Evolutionary conservation across 2,329 filamentous ascomycete species (phyloP), one percentile per base, ranked within the genome.

Genomic region (Geosmithia flava): DNA sequence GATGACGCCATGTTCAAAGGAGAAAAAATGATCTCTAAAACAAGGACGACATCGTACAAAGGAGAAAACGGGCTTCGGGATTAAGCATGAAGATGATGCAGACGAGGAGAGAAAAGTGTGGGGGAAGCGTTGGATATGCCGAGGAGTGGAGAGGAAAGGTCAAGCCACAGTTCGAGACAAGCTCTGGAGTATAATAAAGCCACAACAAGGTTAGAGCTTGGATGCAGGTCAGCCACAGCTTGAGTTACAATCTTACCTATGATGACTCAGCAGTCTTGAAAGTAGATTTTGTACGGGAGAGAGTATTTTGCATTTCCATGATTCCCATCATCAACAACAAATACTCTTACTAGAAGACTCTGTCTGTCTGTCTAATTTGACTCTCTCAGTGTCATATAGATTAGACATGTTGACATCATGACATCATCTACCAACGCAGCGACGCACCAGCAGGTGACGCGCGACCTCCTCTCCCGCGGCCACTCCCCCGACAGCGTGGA

Each of bases 401-500:
- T 11, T 7, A 13, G 33, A 3, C 6, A 37, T 13, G 33, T 37
- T 16, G 11, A 13, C 5, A 3, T 16, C 11, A 37, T 45, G 20
- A 27, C 29, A 45, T 33, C 23, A 4, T 27, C 23, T 5, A 27
- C 23, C 23, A 27, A 27, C 23, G 4, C 8, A 27, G 23, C 23
- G 23, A 11, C 46, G 19, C 54, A 53, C 3, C 65, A 68, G 47
- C 59, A 66, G 43, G 59, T 78, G 10, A 81, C 79, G 0, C 74
- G 80, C 53, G 67, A 73, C 7, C 80, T 96, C 46, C 82, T 97
- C 47, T 67, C 75, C 6, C 82, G 86, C 57, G 88, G 87, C 10
- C 88, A 95, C 66, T 83, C 86, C 2, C 83, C 87, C 23, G 75
- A 84, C 53, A 81, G 77, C 49, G 79, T 82, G 48, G 69, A 71